Base-by-base conservation (phyloP, 306 rosid species). In the Quercus berberidifolia region DNA sequence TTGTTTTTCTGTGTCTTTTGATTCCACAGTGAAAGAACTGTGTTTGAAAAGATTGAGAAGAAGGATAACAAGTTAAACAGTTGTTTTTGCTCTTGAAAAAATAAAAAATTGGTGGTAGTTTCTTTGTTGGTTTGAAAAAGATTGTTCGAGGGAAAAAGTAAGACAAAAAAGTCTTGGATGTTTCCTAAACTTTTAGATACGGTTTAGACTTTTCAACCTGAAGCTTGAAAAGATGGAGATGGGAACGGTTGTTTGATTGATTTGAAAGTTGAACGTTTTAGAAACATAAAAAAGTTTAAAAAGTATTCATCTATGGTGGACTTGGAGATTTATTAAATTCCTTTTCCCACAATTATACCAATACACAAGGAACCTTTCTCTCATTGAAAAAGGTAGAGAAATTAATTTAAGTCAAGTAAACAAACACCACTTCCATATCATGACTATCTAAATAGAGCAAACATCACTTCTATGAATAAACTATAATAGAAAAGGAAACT, bases 261-360 rank as follows among this genome's bases (percentile, higher is more conserved):
- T 80, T 77, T 75, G 82, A 75, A 54, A 67, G 82, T 59, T 2
- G 17, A 5, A 55, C 46, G 85, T 60, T 73, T 64, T 82, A 87
- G 81, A 89, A 81, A 46, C 84, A 60, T 41, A 77, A 86, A 89
- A 87, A 86, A 84, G 77, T 82, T 81, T 81, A 75, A 59, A 31
- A 64, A 65, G 15, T 49, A 75, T 80, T 85, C 74, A 28, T 11
- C 73, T 78, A 73, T 59, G 67, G 81, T 86, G 69, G 65, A 55
- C 70, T 80, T 86, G 60, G 73, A 80, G 46, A 8, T 38, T 78
- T 76, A 85, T 86, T 69, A 43, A 82, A 86, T 76, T 54, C 79
- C 69, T 76, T 69, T 80, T 78, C 73, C 73, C 46, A 38, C 46
- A 2, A 38, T 41, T 41, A 41, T 8, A 8, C 46, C 46, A 41